A percentile compares a stretch with the other conserved stretches of the same genome.
Evolutionary conservation across 352 stramenopile genomes (phyloP).

Genomic region (Globisporangium perplexum): DNA sequence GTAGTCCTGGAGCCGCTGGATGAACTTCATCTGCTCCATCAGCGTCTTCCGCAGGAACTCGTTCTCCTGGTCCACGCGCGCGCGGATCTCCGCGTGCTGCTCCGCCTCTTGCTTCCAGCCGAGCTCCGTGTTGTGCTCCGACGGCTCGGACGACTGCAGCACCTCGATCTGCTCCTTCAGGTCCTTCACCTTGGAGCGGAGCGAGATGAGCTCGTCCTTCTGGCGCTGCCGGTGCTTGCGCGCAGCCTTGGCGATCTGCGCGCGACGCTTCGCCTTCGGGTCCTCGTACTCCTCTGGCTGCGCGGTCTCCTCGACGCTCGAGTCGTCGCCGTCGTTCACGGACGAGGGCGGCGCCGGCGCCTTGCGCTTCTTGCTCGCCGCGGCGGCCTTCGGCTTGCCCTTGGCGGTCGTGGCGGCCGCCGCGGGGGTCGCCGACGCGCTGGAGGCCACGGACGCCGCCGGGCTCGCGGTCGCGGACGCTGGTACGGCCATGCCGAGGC

Average conservation of each 20-base stretch:
- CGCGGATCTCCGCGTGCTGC: slow-evolving; percentile 84
- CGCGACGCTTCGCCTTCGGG: slow-evolving; percentile 81
- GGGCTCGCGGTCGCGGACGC: slow-evolving; percentile 9
- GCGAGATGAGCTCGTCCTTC: slow-evolving; percentile 83
- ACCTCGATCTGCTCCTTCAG: slow-evolving; percentile 89
- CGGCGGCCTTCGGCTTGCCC: slow-evolving; percentile 37
- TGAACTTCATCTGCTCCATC: slow-evolving; percentile 92
- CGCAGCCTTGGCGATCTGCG: slow-evolving; percentile 85
- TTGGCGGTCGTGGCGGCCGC: slow-evolving; percentile 23
- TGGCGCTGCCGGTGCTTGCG: slow-evolving; percentile 85
- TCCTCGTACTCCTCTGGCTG: slow-evolving; percentile 76
- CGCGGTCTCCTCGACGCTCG: slow-evolving; percentile 50
- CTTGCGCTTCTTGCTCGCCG: slow-evolving; percentile 73
- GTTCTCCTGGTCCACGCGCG: slow-evolving; percentile 86
- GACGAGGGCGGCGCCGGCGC: slow-evolving; percentile 29
- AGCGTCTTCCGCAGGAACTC: slow-evolving; percentile 86
- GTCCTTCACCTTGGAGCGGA: slow-evolving; percentile 86
- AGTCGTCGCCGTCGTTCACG: slow-evolving; percentile 35
- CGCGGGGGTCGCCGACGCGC: slow-evolving; percentile 12
- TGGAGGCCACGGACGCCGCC: slow-evolving; percentile 9
- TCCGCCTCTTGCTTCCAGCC: slow-evolving; percentile 88
- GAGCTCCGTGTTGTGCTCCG: slow-evolving; percentile 85
- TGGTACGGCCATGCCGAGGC: slow-evolving; percentile 23
- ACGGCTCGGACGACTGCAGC: slow-evolving; percentile 82
- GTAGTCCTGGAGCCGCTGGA: slow-evolving; percentile 86